phyloP scores from a whole-genome alignment of 176 grass and related monocot genomes.

The Cymbopogon citratus region DNA sequence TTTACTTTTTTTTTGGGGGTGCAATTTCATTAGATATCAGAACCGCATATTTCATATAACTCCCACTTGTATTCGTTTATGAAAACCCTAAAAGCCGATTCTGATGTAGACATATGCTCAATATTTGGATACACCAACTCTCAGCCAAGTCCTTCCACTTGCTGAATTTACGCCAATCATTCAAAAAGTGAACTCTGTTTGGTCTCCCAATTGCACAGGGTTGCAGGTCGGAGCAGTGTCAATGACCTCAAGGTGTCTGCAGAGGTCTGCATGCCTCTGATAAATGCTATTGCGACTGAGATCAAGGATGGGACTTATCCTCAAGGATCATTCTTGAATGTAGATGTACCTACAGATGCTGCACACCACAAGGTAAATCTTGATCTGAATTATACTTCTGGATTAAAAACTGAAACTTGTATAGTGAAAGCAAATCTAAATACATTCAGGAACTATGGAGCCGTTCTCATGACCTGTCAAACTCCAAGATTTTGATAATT shows the following conservation, averaged over 20 bases:
- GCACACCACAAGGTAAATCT: constrained; percentile 62
- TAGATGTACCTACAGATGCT: constrained; percentile 84
- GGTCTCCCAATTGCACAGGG: constrained; percentile 46
- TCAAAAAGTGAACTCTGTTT: constrained; percentile 1
- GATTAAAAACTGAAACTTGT: neutral
- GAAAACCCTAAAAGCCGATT: constrained; percentile 1
- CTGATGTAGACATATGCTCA: neutral
- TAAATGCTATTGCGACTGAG: constrained; percentile 58
- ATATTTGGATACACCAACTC: neutral
- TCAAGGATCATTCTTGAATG: constrained; percentile 80
- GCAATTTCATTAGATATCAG: neutral
- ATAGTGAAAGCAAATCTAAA: neutral
- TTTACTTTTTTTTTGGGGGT: too few relatives aligned
- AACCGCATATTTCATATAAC: neutral
- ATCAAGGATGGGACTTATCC: constrained; percentile 59
- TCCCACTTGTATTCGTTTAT: neutral
- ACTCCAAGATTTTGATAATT: constrained; percentile 21
- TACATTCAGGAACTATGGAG: neutral
- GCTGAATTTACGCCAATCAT: neutral
- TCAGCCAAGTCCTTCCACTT: neutral
- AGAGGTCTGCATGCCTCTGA: constrained; percentile 76
- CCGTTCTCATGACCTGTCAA: neutral
- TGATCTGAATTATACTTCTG: constrained; percentile 9
- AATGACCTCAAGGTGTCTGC: constrained; percentile 76
- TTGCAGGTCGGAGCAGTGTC: constrained; percentile 50